Evolutionary conservation across 2,329 filamentous ascomycete genomes (phyloP).

Genomic region (Periglandula ipomoeae): DNA sequence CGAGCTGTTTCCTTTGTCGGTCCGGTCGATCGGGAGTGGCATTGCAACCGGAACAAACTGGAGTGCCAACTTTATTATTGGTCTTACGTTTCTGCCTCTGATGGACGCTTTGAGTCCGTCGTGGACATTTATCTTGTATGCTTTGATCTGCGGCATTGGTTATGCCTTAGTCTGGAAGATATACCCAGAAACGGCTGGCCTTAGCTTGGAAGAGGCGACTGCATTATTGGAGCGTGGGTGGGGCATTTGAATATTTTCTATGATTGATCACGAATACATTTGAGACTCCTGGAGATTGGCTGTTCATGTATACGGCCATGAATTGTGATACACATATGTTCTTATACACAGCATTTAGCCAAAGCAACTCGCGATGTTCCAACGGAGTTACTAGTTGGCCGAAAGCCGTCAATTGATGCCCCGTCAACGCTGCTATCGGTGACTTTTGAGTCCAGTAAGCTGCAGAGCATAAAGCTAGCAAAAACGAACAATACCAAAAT

Average conservation of each 20-base stretch:
- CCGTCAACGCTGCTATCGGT: too few relatives aligned
- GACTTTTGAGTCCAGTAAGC: too few relatives aligned
- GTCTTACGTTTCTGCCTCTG: constrained; percentile 79
- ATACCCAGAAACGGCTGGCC: constrained; percentile 79
- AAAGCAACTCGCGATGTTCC: too few relatives aligned
- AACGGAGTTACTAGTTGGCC: too few relatives aligned
- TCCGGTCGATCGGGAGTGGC: constrained; percentile 63
- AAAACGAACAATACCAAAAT: too few relatives aligned
- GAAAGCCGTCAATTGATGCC: too few relatives aligned
- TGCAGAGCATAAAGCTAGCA: too few relatives aligned
- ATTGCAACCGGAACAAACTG: constrained; percentile 76
- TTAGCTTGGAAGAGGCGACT: constrained; percentile 74
- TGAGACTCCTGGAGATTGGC: too few relatives aligned
- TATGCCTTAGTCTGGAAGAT: constrained; percentile 62
- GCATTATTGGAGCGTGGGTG: constrained; percentile 62
- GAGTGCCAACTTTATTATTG: constrained; percentile 78
- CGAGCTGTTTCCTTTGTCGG: constrained; percentile 74
- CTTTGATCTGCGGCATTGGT: constrained; percentile 56
- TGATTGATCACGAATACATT: too few relatives aligned
- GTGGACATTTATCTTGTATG: constrained; percentile 78
- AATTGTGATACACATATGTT: too few relatives aligned
- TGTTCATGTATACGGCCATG: too few relatives aligned
- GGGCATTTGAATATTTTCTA: constrained; percentile 54
- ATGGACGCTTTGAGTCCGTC: constrained; percentile 66
- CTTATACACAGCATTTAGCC: too few relatives aligned